phyloP scores from a whole-genome alignment of 768 basidiomycete genomes.

The Suillus ampliporus region DNA sequence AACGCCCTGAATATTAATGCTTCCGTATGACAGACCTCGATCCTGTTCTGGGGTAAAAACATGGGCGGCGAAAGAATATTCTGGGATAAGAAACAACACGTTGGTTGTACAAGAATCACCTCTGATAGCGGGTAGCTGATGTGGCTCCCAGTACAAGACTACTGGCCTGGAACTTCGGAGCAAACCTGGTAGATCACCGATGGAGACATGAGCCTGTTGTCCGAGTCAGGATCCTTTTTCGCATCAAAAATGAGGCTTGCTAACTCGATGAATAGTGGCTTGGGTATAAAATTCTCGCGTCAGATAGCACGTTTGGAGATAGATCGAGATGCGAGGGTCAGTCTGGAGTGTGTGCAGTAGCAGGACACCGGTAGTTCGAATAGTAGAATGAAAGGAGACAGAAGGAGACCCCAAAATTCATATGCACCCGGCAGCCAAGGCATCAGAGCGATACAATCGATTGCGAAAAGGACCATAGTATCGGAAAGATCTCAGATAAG shows the following conservation, averaged over 20 bases:
- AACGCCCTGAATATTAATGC: neutral
- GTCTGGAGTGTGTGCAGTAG: neutral
- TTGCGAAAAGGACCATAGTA: conserved; percentile 4
- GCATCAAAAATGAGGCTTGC: neutral
- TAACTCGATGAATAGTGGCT: neutral
- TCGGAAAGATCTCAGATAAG: conserved; percentile 10
- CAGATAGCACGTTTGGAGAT: neutral
- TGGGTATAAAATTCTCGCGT: neutral
- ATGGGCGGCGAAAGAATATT: neutral
- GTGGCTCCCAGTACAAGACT: neutral
- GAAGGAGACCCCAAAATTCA: conserved; percentile 1
- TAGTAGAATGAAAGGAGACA: neutral
- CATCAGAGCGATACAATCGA: neutral
- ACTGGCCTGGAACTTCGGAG: neutral
- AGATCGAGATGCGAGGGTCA: neutral
- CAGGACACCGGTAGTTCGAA: neutral
- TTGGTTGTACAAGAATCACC: neutral
- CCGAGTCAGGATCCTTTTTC: neutral
- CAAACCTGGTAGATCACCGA: neutral
- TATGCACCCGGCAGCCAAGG: neutral
- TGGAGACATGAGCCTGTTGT: conserved; percentile 3
- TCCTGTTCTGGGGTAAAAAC: neutral
- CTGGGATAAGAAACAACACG: neutral
- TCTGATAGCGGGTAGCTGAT: neutral
- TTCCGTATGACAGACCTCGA: neutral